Percentiles rank a stretch among this genome's conserved stretches.
Evolutionary conservation across 192 early-diverging fungal species (phyloP).

Genomic region (Backusella luteola): DNA sequence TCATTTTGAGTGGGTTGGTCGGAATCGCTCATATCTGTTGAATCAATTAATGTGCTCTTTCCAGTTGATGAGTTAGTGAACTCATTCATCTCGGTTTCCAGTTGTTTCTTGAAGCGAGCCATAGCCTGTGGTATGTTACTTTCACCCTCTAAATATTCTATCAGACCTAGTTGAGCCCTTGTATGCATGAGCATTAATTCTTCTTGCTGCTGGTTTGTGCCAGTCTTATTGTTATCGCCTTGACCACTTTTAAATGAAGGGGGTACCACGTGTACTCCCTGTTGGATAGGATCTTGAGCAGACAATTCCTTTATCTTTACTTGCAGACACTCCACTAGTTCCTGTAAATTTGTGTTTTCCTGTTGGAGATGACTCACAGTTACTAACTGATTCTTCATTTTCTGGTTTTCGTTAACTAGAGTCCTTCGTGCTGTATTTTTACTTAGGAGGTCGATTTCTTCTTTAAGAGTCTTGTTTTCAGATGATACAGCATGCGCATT

Average conservation of each 20-base stretch:
- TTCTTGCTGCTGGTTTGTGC: neutral
- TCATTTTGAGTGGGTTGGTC: neutral
- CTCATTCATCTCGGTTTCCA: conserved; percentile 7
- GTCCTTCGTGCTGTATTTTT: neutral
- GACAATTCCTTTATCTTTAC: neutral
- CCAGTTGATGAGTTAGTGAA: neutral
- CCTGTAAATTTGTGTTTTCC: neutral
- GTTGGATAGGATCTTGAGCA: neutral
- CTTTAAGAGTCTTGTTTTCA: neutral
- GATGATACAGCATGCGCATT: neutral
- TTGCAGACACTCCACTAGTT: neutral
- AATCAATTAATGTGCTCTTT: neutral
- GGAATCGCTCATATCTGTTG: neutral
- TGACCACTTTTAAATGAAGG: neutral
- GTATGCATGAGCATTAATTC: conserved; percentile 16
- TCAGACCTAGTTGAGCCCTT: conserved; percentile 17
- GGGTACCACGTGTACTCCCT: neutral
- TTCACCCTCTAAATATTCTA: conserved; percentile 26
- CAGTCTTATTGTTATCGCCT: neutral
- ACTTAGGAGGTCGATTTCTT: neutral
- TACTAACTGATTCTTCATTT: neutral
- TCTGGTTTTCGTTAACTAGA: neutral
- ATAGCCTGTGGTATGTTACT: conserved; percentile 11
- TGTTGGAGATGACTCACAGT: neutral
- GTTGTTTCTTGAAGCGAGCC: conserved; percentile 17